Evolutionary conservation across 1,284 basidiomycete species (phyloP).

Genomic region (Fomitopsis betulina): DNA sequence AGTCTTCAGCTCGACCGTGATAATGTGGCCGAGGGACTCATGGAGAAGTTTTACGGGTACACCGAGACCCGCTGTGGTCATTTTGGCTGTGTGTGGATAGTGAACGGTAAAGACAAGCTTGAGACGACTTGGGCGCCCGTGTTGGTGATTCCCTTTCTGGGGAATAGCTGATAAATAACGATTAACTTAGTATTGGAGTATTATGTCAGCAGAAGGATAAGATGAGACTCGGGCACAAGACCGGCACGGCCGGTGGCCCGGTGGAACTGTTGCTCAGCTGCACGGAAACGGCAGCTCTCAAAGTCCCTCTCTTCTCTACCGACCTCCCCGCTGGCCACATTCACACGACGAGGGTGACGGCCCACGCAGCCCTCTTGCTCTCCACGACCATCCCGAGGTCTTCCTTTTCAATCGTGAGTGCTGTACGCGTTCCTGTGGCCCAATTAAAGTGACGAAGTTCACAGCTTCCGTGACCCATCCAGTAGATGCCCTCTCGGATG

Average conservation of each 20-base stretch:
- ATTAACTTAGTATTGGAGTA: too few relatives aligned
- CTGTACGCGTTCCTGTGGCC: background rate
- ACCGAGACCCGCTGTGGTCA: conserved; percentile 58
- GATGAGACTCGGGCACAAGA: background rate
- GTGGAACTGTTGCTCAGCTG: too few relatives aligned
- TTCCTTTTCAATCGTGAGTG: background rate
- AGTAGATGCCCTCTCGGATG: background rate
- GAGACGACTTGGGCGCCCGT: background rate
- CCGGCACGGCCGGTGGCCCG: too few relatives aligned
- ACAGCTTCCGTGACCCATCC: background rate
- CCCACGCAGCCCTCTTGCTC: background rate
- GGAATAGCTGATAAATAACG: too few relatives aligned
- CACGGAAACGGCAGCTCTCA: background rate
- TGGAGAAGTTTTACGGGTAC: conserved; percentile 92
- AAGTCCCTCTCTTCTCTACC: background rate
- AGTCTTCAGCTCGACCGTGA: conserved; percentile 97
- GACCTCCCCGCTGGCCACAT: background rate
- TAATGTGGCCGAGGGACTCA: conserved; percentile 92
- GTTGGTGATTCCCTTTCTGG: background rate
- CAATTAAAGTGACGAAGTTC: background rate
- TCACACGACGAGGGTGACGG: background rate
- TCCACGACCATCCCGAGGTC: too few relatives aligned
- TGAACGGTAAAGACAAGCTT: background rate
- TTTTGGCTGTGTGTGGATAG: conserved; percentile 13
- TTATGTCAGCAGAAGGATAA: background rate